These are phyloP conservation scores for Plicaturopsis crispa DNA, from an alignment of 768 basidiomycete genomes.

Conservation along the genomic window DNA sequence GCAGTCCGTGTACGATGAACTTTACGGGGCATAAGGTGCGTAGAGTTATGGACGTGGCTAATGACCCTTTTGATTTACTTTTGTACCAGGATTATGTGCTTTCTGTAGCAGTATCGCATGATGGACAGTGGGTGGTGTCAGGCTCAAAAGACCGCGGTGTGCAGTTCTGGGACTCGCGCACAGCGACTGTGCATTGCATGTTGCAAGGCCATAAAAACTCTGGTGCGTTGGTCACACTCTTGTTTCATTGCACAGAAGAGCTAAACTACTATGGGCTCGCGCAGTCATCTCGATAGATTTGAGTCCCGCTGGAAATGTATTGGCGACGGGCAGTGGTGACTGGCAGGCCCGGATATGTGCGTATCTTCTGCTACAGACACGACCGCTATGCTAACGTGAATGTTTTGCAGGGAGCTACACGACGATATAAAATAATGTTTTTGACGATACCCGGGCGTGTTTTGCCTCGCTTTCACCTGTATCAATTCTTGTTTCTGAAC, in stretches of 20 bases:
- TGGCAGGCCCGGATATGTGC: slow-evolving; percentile 48
- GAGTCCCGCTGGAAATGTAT: slow-evolving; percentile 34
- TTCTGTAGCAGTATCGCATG: slow-evolving; percentile 73
- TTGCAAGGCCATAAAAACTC: slow-evolving; percentile 68
- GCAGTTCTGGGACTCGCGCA: slow-evolving; percentile 84
- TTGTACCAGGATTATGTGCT: slow-evolving; percentile 38
- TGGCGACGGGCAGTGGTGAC: slow-evolving; percentile 50
- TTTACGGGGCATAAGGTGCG: slow-evolving; percentile 81
- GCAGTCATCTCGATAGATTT: slow-evolving; percentile 44
- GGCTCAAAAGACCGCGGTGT: slow-evolving; percentile 94
- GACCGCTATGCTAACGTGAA: background rate
- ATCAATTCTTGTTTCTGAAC: too few relatives aligned
- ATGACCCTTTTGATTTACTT: slow-evolving; percentile 4
- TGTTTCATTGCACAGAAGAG: background rate
- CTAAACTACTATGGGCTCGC: background rate
- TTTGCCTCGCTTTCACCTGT: too few relatives aligned
- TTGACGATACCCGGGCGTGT: too few relatives aligned
- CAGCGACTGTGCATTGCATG: slow-evolving; percentile 81
- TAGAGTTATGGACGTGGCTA: too few relatives aligned
- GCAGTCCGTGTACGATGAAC: slow-evolving; percentile 64
- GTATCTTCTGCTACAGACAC: slow-evolving; percentile 6
- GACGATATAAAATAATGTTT: slow-evolving; percentile 8
- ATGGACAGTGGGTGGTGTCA: slow-evolving; percentile 91
- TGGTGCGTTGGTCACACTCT: slow-evolving; percentile 23
- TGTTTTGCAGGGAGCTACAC: slow-evolving; percentile 14